A percentile compares a stretch with the other conserved stretches of the same genome.
Evolutionary conservation across 371 early-diverging fungal genomes (phyloP).

Genomic region (Choanephora cucurbitarum): DNA sequence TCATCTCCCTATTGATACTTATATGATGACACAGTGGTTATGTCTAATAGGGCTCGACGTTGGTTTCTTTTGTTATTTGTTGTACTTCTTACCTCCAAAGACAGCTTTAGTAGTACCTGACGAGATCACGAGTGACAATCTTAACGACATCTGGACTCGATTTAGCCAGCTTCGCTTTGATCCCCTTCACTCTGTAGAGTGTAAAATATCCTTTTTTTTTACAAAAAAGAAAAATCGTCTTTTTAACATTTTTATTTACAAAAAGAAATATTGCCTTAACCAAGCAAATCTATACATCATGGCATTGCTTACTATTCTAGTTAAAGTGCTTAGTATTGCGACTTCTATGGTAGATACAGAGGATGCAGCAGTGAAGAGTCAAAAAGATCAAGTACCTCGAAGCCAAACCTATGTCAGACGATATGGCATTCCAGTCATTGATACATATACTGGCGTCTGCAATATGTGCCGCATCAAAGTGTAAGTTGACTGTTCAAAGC

Average conservation of each 20-base stretch:
- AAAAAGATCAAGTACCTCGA: slow-evolving; percentile 45
- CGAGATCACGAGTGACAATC: not conserved
- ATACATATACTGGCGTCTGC: slow-evolving; percentile 59
- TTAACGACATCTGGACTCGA: not conserved
- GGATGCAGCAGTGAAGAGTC: slow-evolving; percentile 50
- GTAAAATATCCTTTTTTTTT: slow-evolving; percentile 30
- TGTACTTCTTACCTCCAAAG: slow-evolving; percentile 28
- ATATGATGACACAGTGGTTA: slow-evolving; percentile 56
- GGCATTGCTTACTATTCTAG: slow-evolving; percentile 26
- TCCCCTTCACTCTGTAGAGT: not conserved
- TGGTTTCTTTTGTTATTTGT: slow-evolving; percentile 44
- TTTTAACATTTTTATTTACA: not conserved
- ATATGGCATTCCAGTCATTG: slow-evolving; percentile 73
- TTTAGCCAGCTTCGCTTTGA: not conserved
- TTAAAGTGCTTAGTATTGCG: slow-evolving; percentile 43
- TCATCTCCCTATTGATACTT: slow-evolving; percentile 60
- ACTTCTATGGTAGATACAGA: slow-evolving; percentile 54
- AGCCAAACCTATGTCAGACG: slow-evolving; percentile 66
- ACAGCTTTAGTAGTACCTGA: not conserved
- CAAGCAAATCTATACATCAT: slow-evolving; percentile 27
- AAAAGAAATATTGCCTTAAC: slow-evolving; percentile 21
- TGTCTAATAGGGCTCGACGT: slow-evolving; percentile 41
- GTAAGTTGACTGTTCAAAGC: slow-evolving; percentile 10
- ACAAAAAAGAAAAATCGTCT: not conserved
- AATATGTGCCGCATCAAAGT: slow-evolving; percentile 74